Conservation (phyloP, 495 filamentous ascomycete species). For the Astrothelium macrocarpum region DNA sequence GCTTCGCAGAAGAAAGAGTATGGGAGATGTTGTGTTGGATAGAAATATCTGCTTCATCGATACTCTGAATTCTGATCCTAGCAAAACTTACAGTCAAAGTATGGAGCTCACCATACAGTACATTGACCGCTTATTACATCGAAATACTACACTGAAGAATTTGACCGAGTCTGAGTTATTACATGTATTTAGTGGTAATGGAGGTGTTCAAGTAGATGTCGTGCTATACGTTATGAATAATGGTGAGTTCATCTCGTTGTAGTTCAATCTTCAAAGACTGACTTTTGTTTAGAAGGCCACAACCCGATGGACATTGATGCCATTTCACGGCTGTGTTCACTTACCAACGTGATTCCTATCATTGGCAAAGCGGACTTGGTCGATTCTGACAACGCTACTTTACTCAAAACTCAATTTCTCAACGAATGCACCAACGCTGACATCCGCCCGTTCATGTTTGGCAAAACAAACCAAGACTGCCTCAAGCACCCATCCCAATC, state of each 20-base stretch:
- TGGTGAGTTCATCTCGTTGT: slow-evolving; percentile 36
- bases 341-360: slow-evolving; percentile 82
- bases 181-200: slow-evolving; percentile 70
- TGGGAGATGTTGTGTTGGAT: slow-evolving; percentile 75
- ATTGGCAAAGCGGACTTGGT: slow-evolving; percentile 70
- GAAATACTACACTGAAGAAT: slow-evolving; percentile 47
- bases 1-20: slow-evolving; percentile 64
- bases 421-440: slow-evolving; percentile 50
- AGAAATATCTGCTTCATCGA: slow-evolving; percentile 94
- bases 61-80: slow-evolving; percentile 62
- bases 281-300: slow-evolving; percentile 41
- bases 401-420: slow-evolving; percentile 52
- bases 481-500: slow-evolving; percentile 16
- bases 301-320: slow-evolving; percentile 66
- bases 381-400: slow-evolving; percentile 46
- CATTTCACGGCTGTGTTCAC: slow-evolving; percentile 50
- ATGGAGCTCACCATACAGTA: slow-evolving; percentile 43
- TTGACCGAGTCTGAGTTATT: slow-evolving; percentile 66
- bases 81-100: slow-evolving; percentile 39
- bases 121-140: slow-evolving; percentile 61
- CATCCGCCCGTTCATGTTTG: slow-evolving; percentile 63
- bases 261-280: background rate
- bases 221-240: slow-evolving; percentile 71
- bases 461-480: slow-evolving; percentile 24
- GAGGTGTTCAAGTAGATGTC: slow-evolving; percentile 81